Percentiles rank a stretch among this genome's conserved stretches.
phyloP scores from a whole-genome alignment of 2,329 filamentous ascomycete genomes.

The Podosphaera fusca region DNA sequence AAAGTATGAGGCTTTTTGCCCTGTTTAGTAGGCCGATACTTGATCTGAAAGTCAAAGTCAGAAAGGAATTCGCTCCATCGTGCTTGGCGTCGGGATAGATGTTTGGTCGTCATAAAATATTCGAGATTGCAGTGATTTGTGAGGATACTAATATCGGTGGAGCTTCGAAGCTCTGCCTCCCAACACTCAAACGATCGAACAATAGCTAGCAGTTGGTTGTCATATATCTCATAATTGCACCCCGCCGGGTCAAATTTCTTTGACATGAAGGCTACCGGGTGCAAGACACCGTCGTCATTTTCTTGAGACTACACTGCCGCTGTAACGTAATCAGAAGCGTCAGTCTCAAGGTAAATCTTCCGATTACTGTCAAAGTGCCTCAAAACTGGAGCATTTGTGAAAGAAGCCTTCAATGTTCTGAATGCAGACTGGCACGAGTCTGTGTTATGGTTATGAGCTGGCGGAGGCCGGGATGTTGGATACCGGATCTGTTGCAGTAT shows the following conservation, averaged over 20 bases:
- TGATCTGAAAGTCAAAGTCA: background rate
- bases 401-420: background rate
- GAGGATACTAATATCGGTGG: background rate
- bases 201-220: background rate
- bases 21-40: background rate
- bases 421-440: no score
- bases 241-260: background rate
- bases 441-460: no score
- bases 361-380: background rate
- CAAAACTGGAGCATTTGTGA: background rate
- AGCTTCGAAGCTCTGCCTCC: background rate
- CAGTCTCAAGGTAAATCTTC: background rate
- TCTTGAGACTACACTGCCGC: background rate
- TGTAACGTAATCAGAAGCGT: background rate
- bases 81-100: background rate
- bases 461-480: no score
- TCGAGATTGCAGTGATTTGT: background rate
- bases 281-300: background rate
- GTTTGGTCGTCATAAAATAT: background rate
- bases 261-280: background rate
- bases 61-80: background rate
- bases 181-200: background rate
- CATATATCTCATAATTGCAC: background rate
- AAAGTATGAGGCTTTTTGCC: background rate
- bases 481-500: no score